These are phyloP conservation scores for Ophiocordyceps camponoti-saundersi DNA, from an alignment of 2,329 filamentous ascomycete species.

Conservation along the genomic window DNA sequence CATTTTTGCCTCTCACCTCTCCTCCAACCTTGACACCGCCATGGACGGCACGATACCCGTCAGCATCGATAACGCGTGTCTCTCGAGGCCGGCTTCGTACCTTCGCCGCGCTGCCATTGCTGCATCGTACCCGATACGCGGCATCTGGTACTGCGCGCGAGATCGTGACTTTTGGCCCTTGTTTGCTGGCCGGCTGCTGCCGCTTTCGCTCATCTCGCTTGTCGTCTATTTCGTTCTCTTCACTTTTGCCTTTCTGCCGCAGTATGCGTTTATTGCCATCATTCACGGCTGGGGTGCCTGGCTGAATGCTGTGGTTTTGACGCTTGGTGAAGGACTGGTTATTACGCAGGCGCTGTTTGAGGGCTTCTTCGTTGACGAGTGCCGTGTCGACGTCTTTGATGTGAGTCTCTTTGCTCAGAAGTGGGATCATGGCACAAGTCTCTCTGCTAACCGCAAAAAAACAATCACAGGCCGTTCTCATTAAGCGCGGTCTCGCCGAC, in stretches of 20 bases:
- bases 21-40: background rate
- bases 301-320: constrained; percentile 73
- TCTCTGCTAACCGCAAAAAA: too few species aligned
- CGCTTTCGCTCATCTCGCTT: constrained; percentile 63
- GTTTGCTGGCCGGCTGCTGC: constrained; percentile 60
- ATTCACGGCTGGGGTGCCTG: constrained; percentile 83
- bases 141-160: constrained; percentile 65
- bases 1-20: background rate
- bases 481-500: constrained; percentile 54
- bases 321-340: constrained; percentile 66
- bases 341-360: constrained; percentile 57
- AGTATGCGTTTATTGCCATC: constrained; percentile 74
- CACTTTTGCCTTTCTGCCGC: constrained; percentile 72
- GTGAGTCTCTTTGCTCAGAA: constrained; percentile 23
- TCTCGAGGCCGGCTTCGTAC: constrained; percentile 14
- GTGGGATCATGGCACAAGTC: background rate
- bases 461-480: constrained; percentile 42
- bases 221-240: constrained; percentile 79
- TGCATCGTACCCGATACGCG: constrained; percentile 43
- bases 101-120: constrained; percentile 25
- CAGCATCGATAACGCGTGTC: background rate
- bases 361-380: constrained; percentile 68
- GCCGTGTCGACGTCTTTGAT: constrained; percentile 69
- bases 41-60: constrained; percentile 3
- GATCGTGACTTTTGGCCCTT: constrained; percentile 73